Evolutionary conservation across 2,329 filamentous ascomycete species (phyloP), one percentile per base, ranked within the genome.

Genomic region (Fusarium sulawesiense): DNA sequence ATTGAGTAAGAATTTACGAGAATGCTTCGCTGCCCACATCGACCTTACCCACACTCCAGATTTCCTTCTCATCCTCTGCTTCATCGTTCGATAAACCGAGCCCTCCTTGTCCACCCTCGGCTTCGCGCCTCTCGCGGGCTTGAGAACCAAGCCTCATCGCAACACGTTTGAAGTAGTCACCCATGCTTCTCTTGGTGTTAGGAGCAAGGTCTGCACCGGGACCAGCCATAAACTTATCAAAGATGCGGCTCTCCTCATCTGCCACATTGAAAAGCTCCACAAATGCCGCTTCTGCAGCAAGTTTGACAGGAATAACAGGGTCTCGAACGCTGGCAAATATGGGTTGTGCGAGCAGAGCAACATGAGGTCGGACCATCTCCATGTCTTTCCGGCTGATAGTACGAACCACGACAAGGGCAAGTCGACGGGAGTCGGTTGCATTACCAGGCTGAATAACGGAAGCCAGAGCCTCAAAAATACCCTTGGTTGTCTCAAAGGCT

Each of bases 91-190:
- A 92, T 75, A 99, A 79, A 0, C 94, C 94, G 51, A 98, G 78
- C 1, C 94, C 93, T 48, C 94, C 94, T 62, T 91, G 88, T 10
- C 95, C 96, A 66, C 94, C 95, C 78, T 98, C 94, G 0, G 96
- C 96, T 73, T 97, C 94, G 76, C 89, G 92, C 74, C 96, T 88
- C 83, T 99, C 96, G 67, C 93, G 88, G 3, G 93, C 94, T 79
- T 98, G 96, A 20, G 85, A 88, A n/a, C 92, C 95, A 21, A 98
- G 82, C 73, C 94, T 88, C 76, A 95, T 80, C 2, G 93, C 93
- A 70, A 99, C 93, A 44, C 96, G 87, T 86, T 97, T 97, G 83
- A 98, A 98, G 83, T 99, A 99, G 79, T 99, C 96, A 63, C 91
- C 88, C 92, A 99, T 98, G 79, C 91, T 94, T 73, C 95, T 88